These are phyloP conservation scores for Dendrobium chrysotoxum DNA, from an alignment of 106 monocot genomes.

Conservation along the genomic window DNA sequence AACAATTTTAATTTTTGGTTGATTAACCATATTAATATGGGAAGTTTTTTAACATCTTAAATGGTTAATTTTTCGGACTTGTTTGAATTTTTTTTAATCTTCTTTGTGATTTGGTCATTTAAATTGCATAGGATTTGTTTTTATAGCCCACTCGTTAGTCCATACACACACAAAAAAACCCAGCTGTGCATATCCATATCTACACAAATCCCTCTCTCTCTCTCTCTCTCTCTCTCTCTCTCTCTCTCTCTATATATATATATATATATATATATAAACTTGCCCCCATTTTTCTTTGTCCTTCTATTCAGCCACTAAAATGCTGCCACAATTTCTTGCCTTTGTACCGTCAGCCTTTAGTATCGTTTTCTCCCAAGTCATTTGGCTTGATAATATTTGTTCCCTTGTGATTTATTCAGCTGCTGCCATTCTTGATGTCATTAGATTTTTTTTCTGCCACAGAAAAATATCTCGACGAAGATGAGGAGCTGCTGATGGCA, in stretches of 20 bases:
- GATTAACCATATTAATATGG: not conserved
- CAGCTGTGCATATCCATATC: not conserved
- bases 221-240: too few relatives aligned
- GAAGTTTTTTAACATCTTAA: not conserved
- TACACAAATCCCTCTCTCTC: too few relatives aligned
- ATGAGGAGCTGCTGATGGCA: conserved; percentile 20
- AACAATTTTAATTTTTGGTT: not conserved
- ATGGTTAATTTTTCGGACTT: not conserved
- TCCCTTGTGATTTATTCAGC: not conserved
- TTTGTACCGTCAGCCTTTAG: too few relatives aligned
- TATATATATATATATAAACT: too few relatives aligned
- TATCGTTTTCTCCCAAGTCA: not conserved
- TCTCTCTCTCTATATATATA: too few relatives aligned
- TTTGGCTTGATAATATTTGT: not conserved
- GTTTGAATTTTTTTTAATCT: not conserved
- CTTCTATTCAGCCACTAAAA: not conserved
- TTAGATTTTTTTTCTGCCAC: not conserved
- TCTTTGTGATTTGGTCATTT: not conserved
- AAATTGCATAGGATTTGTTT: not conserved
- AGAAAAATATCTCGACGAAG: conserved; percentile 7
- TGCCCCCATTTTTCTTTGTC: not conserved
- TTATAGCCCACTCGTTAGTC: not conserved
- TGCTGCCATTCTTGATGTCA: not conserved
- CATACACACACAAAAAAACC: not conserved
- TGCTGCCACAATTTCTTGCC: too few relatives aligned